These are phyloP conservation scores for Penicillium desertorum DNA, from an alignment of 495 filamentous ascomycete species.

Conservation along the genomic window DNA sequence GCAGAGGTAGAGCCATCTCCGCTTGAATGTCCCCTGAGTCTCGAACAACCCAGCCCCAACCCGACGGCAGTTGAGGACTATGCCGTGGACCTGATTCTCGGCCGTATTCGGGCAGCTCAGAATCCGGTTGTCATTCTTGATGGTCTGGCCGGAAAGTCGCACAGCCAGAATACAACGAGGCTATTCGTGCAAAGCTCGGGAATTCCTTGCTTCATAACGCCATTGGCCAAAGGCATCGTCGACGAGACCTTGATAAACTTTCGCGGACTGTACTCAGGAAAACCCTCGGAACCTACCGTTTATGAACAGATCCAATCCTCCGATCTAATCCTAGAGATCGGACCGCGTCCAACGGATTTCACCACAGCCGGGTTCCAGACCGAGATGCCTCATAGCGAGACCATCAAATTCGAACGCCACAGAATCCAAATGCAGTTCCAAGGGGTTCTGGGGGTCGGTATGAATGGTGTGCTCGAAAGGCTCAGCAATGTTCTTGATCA, in stretches of 20 bases:
- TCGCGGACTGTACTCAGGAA: conserved; percentile 6
- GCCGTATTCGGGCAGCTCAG: not conserved
- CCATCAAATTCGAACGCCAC: conserved; percentile 9
- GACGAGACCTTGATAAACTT: conserved; percentile 14
- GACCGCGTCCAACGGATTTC: conserved; percentile 13
- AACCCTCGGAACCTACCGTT: conserved; percentile 5
- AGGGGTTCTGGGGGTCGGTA: not conserved
- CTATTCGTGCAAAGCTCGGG: conserved; percentile 11
- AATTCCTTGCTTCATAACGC: conserved; percentile 10
- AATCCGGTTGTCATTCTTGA: conserved; percentile 16
- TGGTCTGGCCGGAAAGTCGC: conserved; percentile 7
- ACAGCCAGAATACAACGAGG: conserved; percentile 6
- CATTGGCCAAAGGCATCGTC: conserved; percentile 18
- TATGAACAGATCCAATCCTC: conserved; percentile 9
- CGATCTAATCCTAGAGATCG: conserved; percentile 18
- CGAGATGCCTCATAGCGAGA: conserved; percentile 12
- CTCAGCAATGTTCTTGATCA: not conserved
- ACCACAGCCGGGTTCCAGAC: conserved; percentile 13
- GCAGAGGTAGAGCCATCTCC: conserved; percentile 13
- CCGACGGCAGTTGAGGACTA: not conserved
- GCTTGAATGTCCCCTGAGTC: conserved; percentile 3
- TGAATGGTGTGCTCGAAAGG: conserved; percentile 11
- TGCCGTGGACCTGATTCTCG: conserved; percentile 4
- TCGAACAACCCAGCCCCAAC: not conserved
- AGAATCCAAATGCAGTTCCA: conserved; percentile 1